Base-by-base conservation (phyloP, 1,139 yeast genomes). In the Taphrina pruni region DNA sequence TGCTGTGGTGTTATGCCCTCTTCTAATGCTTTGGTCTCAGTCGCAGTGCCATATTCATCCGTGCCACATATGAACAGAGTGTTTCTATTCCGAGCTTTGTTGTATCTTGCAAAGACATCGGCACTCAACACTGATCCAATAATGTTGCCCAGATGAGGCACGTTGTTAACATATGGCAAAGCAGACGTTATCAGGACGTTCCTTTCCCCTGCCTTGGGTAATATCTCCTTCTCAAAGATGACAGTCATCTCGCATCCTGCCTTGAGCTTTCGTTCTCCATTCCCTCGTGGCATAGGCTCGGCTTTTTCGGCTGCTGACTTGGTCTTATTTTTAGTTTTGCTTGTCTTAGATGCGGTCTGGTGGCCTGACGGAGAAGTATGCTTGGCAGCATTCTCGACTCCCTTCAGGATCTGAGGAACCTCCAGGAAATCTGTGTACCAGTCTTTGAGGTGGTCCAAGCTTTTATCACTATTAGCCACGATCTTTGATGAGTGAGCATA, bases 21-120 rank as follows among this genome's bases (percentile, higher is more conserved):
- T 79, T 94, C 99, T 70, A 94, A 82, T 11, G 99, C 99, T 80
- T 94, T 94, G 48, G 99, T 95, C 80, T 94, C 99, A 36, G 99
- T 94, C 65, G 99, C 99, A 72, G 99, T 94, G 78, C 99, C 99
- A 78, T 94, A 95, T 80, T 94, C 99, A 78, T 94, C 99, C 50
- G 99, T 95, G 80, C 99, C 99, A 81, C 99, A 92, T 71, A 94
- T 81, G 76, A 82, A 94, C 72, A 94, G 81, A 32, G 97, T 84
- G 78, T 93, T 94, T 81, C 89, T 88, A 79, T 92, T 90, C 81
- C 97, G 87, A 74, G 89, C 87, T 79, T 92, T 93, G 77, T 90
- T 87, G 80, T 90, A 94, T 78, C 99, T 87, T 69, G 98, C 85
- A 80, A 86, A 95, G 73, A 94, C 90, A 81, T 94, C 99, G 46